These are phyloP conservation scores for Tephrocybe rancida DNA, from an alignment of 768 basidiomycete genomes.

Conservation along the genomic window DNA sequence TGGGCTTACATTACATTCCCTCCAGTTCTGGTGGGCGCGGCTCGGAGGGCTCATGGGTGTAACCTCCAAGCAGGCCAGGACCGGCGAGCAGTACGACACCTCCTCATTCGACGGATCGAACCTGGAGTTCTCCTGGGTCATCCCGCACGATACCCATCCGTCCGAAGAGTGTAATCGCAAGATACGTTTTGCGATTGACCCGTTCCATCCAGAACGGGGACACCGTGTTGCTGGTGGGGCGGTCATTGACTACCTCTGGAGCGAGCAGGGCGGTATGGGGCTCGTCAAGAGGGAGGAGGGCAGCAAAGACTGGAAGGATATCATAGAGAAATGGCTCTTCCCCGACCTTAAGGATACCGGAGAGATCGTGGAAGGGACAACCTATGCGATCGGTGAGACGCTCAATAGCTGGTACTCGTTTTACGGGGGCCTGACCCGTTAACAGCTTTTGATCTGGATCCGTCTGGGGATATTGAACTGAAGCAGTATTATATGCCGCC, in stretches of 20 bases:
- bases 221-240: constrained; percentile 17
- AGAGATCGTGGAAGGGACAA: constrained; percentile 13
- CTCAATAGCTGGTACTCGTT: background rate
- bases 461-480: constrained; percentile 13
- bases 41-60: no score
- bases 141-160: constrained; percentile 15
- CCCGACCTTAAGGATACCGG: constrained; percentile 11
- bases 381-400: constrained; percentile 11
- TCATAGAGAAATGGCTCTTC: constrained; percentile 17
- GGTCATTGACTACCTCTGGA: constrained; percentile 14
- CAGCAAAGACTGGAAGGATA: constrained; percentile 15
- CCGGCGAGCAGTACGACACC: constrained; percentile 11
- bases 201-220: no score
- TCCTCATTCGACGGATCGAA: constrained; percentile 17
- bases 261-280: constrained; percentile 8
- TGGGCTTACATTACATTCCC: background rate
- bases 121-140: constrained; percentile 19
- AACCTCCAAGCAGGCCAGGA: constrained; percentile 9
- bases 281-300: no score
- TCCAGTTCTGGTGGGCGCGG: constrained; percentile 20
- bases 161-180: constrained; percentile 10
- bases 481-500: constrained; percentile 20
- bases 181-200: constrained; percentile 16
- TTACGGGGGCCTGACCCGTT: background rate
- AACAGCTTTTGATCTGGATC: constrained; percentile 16